Evolutionary conservation across 106 monocot genomes (phyloP).

Genomic region (Acorus gramineus): DNA sequence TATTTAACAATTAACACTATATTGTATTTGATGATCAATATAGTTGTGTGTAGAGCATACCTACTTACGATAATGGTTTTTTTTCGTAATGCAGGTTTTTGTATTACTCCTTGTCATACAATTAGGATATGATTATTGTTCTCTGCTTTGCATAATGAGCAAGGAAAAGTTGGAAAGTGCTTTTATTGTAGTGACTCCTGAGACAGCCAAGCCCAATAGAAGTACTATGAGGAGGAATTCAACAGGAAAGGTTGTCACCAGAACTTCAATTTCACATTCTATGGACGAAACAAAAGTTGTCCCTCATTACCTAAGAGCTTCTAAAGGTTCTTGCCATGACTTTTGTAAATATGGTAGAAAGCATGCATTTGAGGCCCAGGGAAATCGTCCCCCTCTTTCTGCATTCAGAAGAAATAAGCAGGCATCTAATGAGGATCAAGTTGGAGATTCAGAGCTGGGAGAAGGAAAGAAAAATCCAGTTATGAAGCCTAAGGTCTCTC

Average conservation of each 20-base stretch:
- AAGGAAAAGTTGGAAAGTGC: conserved; percentile 5
- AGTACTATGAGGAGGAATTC: conserved; percentile 2
- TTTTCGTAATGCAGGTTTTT: no score
- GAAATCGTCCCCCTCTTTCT: conserved; percentile 2
- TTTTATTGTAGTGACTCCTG: neutral
- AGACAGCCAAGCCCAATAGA: conserved; percentile 5
- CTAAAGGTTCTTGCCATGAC: conserved; percentile 55
- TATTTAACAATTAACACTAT: no score
- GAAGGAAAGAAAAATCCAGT: conserved; percentile 8
- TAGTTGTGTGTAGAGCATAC: no score
- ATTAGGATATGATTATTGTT: no score
- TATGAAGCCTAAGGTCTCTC: conserved; percentile 8
- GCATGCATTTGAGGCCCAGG: conserved; percentile 19
- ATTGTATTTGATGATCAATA: no score
- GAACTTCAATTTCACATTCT: conserved; percentile 12
- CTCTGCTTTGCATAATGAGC: neutral
- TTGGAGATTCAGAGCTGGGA: neutral
- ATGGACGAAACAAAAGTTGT: conserved; percentile 12
- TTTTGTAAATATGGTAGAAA: conserved; percentile 54
- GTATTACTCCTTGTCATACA: no score
- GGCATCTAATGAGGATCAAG: neutral
- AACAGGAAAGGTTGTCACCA: conserved; percentile 3
- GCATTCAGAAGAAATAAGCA: conserved; percentile 2
- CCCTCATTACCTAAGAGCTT: conserved; percentile 42
- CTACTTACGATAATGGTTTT: no score